Evolutionary conservation across 805 yeast species (phyloP).

Genomic region (Lachancea nothofagi): DNA sequence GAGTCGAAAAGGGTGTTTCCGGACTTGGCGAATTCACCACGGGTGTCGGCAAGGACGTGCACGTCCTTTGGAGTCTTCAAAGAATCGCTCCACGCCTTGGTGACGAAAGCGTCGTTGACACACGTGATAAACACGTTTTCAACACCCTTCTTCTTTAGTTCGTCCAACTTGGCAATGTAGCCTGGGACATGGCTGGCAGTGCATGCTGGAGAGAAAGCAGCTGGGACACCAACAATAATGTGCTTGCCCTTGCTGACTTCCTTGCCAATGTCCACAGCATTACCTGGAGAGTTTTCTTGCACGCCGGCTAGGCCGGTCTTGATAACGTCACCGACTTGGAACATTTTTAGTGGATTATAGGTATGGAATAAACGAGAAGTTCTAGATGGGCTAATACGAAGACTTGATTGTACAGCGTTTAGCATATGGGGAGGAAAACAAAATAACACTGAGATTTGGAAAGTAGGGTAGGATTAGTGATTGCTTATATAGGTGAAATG

Average conservation of each 20-base stretch:
- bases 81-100: conserved; percentile 68
- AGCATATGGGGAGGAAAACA: neutral
- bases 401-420: conserved; percentile 5
- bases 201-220: conserved; percentile 82
- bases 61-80: conserved; percentile 35
- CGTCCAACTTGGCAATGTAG: conserved; percentile 45
- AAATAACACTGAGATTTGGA: too few species aligned
- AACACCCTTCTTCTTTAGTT: conserved; percentile 63
- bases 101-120: conserved; percentile 84
- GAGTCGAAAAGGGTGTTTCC: conserved; percentile 74
- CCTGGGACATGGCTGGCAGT: conserved; percentile 67
- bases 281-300: conserved; percentile 60
- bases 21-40: conserved; percentile 61
- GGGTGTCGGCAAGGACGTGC: conserved; percentile 73
- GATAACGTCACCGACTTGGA: conserved; percentile 54
- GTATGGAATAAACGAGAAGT: conserved; percentile 3
- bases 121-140: conserved; percentile 57
- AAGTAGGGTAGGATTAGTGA: too few species aligned
- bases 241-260: conserved; percentile 44
- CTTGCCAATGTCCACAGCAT: conserved; percentile 50
- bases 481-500: neutral
- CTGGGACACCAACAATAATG: conserved; percentile 63
- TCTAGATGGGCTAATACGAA: neutral
- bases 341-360: conserved; percentile 18
- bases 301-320: conserved; percentile 51